phyloP scores from a whole-genome alignment of 306 rosid species.

The Erythrophleum fordii region DNA sequence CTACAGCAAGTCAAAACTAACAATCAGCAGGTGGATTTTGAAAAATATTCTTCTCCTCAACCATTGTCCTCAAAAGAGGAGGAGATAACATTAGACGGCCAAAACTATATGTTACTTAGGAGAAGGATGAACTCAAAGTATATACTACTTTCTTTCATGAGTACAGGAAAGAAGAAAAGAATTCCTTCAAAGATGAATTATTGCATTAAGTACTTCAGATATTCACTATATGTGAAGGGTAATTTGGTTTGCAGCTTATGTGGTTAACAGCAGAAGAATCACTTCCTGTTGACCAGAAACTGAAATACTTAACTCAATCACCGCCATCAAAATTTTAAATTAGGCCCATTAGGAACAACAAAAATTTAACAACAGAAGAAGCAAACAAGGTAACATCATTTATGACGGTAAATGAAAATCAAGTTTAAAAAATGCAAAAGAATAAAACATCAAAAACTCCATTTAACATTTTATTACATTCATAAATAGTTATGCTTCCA shows the following conservation, averaged over 20 bases:
- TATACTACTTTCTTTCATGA: background rate
- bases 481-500: too few relatives aligned
- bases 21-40: too few relatives aligned
- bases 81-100: background rate
- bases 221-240: background rate
- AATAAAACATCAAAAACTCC: too few relatives aligned
- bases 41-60: background rate
- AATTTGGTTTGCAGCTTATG: slow-evolving; percentile 13
- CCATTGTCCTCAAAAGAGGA: too few relatives aligned
- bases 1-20: slow-evolving; percentile 7
- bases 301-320: background rate
- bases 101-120: background rate
- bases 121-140: background rate
- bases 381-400: background rate
- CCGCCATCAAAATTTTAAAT: background rate
- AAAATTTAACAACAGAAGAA: background rate
- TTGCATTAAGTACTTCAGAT: background rate
- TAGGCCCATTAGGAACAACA: background rate
- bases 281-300: slow-evolving; percentile 5
- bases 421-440: background rate
- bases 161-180: background rate
- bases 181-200: background rate
- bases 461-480: too few relatives aligned
- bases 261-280: background rate
- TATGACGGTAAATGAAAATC: background rate